phyloP scores from a whole-genome alignment of 805 yeast genomes.

The Ogataea siamensis region DNA sequence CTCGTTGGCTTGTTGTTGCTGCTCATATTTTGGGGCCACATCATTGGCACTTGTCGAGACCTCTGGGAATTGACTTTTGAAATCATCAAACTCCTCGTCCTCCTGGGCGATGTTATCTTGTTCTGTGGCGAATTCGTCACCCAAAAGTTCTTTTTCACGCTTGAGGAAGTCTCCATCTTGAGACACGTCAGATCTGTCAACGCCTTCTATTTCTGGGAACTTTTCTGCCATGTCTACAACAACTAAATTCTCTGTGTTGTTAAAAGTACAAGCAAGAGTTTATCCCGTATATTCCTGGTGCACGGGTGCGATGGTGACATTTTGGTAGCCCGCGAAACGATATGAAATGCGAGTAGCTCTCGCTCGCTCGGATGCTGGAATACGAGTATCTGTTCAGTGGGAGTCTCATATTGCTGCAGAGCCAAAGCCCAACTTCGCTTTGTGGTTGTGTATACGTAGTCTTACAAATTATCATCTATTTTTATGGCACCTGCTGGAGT shows the following conservation, averaged over 20 bases:
- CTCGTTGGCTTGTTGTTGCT: constrained; percentile 12
- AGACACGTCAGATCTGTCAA: constrained; percentile 34
- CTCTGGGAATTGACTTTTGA: constrained; percentile 64
- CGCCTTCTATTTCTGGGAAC: constrained; percentile 66
- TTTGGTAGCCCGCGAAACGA: too few relatives aligned
- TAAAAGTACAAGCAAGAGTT: constrained; percentile 1
- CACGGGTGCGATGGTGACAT: neutral
- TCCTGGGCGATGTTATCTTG: constrained; percentile 48
- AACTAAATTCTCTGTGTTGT: constrained; percentile 6
- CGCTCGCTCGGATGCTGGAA: too few relatives aligned
- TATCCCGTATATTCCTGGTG: neutral
- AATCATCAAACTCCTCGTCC: constrained; percentile 52
- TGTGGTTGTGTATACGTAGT: too few relatives aligned
- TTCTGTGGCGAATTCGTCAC: constrained; percentile 70
- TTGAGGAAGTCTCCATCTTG: constrained; percentile 50
- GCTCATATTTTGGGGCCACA: constrained; percentile 13
- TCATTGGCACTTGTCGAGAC: constrained; percentile 31
- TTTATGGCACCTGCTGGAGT: too few relatives aligned
- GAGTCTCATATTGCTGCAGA: too few relatives aligned
- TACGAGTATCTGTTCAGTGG: too few relatives aligned
- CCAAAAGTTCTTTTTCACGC: constrained; percentile 66
- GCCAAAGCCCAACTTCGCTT: too few relatives aligned
- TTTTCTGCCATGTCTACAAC: constrained; percentile 59
- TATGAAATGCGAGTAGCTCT: too few relatives aligned
- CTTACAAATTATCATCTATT: too few relatives aligned